Base-by-base conservation (phyloP, 1,284 basidiomycete genomes). In the Boletus semigastroideus region DNA sequence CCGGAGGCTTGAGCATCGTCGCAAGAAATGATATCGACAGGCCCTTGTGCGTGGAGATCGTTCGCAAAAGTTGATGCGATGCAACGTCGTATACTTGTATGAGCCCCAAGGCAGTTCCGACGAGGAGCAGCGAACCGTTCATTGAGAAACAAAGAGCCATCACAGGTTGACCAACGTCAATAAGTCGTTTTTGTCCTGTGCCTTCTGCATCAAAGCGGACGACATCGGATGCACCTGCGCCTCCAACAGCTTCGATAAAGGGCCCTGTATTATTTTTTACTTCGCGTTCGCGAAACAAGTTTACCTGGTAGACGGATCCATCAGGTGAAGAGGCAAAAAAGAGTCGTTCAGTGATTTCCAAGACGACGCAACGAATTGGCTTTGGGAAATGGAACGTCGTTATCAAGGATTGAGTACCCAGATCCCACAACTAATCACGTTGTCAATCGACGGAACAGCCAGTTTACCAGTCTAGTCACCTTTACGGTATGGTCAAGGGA, bases 401-500 rank as follows among this genome's bases (percentile, higher is more conserved):
- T n/a, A 96, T 73, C 13, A 96, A 78, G 8, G 85, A 78, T 40
- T 82, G 81, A 0, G 91, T 84, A 4, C 83, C 76, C 6, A 94
- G 72, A 60, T 94, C 90, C 92, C 93, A 95, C 42, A 94, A 72
- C 90, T 84, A 59, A 42, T 20, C 45, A 27, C 27, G 28, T 37
- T 41, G 53, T 55, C 49, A 59, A 49, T 39, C 44, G 20, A 46
- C 30, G 27, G 22, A 40, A 9, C 30, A 38, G 17, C 16, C 2
- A 17, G 16, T 17, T 36, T 43, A 36, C 53, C 41, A 31, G 31
- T 27, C 39, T 10, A 51, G 70, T 49, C 54, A 92, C 91, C 77
- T 98, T 98, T 64, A 94, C 90, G n/a, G 90, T 91, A 55, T 92
- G 89, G 67, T 98, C 96, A 37, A 90, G 69, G 0, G 92, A 92